Conservation (phyloP, 2,329 filamentous ascomycete genomes). For the Penicillium corylophilum region DNA sequence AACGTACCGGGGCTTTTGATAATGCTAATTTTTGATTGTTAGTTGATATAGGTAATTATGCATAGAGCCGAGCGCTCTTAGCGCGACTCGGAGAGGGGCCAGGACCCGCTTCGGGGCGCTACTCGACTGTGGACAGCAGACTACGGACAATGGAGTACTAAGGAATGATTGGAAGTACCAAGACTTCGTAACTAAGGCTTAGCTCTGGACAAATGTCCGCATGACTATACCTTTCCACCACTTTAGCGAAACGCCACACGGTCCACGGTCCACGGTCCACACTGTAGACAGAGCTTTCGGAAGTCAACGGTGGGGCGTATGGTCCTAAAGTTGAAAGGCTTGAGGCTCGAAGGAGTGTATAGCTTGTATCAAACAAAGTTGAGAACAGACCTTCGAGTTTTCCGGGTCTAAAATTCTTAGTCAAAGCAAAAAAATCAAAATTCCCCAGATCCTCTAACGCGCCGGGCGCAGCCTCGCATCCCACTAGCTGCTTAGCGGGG, state of each 20-base stretch:
- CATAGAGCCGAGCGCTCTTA: neutral
- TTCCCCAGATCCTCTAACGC: neutral
- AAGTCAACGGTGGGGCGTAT: neutral
- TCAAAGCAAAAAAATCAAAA: neutral
- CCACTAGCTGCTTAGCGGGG: constrained; percentile 20
- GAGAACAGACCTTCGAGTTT: constrained; percentile 4
- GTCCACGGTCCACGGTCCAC: neutral
- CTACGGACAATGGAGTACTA: too few species aligned
- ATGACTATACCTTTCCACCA: neutral
- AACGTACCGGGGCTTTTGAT: neutral
- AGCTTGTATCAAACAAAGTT: constrained; percentile 10
- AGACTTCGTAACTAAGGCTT: neutral
- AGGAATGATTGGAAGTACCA: too few species aligned
- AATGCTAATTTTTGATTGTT: neutral
- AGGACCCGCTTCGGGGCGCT: neutral
- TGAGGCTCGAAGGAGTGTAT: constrained; percentile 26
- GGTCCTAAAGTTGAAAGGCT: constrained; percentile 8
- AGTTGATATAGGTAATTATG: neutral
- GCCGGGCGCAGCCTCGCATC: constrained; percentile 10
- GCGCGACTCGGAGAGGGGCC: neutral
- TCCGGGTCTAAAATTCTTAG: neutral
- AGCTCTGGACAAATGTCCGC: neutral
- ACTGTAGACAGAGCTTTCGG: neutral
- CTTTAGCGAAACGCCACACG: neutral
- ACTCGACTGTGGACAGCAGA: neutral